These are phyloP conservation scores for Vigna radiata DNA, from an alignment of 306 rosid species.

Conservation along the genomic window DNA sequence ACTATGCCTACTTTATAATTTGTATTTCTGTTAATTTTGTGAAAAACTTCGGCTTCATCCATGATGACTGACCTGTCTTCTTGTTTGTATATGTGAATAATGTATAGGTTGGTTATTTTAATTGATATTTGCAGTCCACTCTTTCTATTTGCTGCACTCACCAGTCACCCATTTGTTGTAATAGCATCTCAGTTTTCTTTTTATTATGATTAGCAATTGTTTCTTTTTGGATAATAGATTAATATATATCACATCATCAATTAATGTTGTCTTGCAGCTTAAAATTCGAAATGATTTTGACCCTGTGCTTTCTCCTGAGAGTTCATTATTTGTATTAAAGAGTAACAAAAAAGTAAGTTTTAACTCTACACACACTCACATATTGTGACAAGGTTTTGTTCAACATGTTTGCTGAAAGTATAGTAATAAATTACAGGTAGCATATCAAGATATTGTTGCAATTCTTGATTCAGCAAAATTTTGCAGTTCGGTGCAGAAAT, in stretches of 20 bases:
- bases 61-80: conserved; percentile 18
- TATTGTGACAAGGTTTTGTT: conserved; percentile 29
- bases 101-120: conserved; percentile 38
- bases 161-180: conserved; percentile 33
- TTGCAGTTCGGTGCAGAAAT: conserved; percentile 96
- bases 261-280: conserved; percentile 67
- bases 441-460: conserved; percentile 87
- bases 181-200: conserved; percentile 29
- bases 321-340: conserved; percentile 95
- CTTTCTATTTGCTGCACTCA: conserved; percentile 11
- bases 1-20: conserved; percentile 23
- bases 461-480: conserved; percentile 90
- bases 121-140: conserved; percentile 7
- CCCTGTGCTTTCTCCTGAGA: conserved; percentile 98
- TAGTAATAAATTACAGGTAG: conserved; percentile 67
- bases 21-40: conserved; percentile 28
- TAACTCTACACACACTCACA: background rate
- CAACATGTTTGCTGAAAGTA: conserved; percentile 39
- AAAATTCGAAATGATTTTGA: conserved; percentile 99
- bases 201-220: conserved; percentile 24
- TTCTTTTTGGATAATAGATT: conserved; percentile 33
- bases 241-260: conserved; percentile 28
- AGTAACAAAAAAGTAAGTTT: conserved; percentile 83
- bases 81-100: background rate
- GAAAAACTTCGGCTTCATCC: conserved; percentile 25